These are phyloP conservation scores for Aristolochia contorta DNA, from an alignment of 164 flowering plant species.

Conservation along the genomic window DNA sequence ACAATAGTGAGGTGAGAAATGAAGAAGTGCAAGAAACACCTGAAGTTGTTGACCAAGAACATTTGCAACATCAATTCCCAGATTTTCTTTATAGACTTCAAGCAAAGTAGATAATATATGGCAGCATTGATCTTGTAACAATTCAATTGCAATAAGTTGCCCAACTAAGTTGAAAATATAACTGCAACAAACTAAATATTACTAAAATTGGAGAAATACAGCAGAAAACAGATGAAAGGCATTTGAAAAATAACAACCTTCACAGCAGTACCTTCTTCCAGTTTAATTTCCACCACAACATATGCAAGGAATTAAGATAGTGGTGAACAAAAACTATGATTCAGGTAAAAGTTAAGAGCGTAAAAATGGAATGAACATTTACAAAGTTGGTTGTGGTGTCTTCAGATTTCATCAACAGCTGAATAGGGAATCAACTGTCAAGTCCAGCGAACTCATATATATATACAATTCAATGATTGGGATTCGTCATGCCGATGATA, in stretches of 20 bases:
- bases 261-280: no score
- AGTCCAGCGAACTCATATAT: no score
- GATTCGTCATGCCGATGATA: no score
- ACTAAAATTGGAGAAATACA: neutral
- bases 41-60: constrained; percentile 83
- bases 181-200: constrained; percentile 31
- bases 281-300: no score
- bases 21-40: constrained; percentile 21
- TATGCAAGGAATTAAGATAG: no score
- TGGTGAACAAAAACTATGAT: no score
- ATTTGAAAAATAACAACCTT: neutral
- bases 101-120: constrained; percentile 52
- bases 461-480: no score
- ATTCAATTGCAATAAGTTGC: constrained; percentile 43
- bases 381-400: no score
- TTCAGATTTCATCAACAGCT: no score
- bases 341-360: no score
- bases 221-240: neutral
- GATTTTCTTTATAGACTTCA: constrained; percentile 30
- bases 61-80: constrained; percentile 27
- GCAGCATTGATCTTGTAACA: constrained; percentile 78
- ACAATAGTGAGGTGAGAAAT: neutral
- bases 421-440: no score
- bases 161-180: constrained; percentile 77
- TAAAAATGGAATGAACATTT: no score